phyloP scores from a whole-genome alignment of 2,329 filamentous ascomycete species.

The Lasiodiplodia hormozganensis region DNA sequence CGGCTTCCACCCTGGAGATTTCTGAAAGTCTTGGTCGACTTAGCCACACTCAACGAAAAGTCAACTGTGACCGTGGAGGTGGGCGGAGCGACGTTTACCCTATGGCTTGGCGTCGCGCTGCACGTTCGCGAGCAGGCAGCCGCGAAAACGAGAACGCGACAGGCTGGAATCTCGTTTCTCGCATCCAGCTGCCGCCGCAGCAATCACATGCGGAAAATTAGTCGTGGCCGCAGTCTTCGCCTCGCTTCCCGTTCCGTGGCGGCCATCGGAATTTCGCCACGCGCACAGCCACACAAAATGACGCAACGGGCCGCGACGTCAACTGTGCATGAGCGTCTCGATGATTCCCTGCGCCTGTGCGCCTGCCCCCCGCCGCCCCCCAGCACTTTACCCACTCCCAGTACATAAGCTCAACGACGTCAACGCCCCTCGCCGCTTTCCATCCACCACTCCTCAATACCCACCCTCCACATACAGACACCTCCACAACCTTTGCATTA shows the following conservation, averaged over 20 bases:
- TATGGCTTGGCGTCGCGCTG: conserved; percentile 4
- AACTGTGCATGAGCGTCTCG: conserved; percentile 7
- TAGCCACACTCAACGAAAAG: conserved; percentile 21
- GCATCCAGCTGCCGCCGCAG: background rate
- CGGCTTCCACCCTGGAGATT: background rate
- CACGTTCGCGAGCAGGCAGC: conserved; percentile 16
- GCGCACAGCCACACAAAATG: conserved; percentile 20
- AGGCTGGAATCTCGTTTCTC: conserved; percentile 15
- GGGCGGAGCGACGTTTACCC: conserved; percentile 6
- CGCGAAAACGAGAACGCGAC: conserved; percentile 13
- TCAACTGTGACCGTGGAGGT: background rate
- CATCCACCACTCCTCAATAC: background rate
- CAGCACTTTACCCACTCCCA: conserved; percentile 10
- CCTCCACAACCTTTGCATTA: conserved; percentile 5
- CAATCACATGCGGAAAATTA: conserved; percentile 10
- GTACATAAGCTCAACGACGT: conserved; percentile 25
- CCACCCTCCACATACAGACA: background rate
- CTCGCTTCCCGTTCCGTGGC: background rate
- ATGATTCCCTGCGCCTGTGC: conserved; percentile 22
- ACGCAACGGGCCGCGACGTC: conserved; percentile 18
- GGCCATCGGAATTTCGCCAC: conserved; percentile 6
- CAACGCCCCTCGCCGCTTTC: conserved; percentile 13
- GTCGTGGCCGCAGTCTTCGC: conserved; percentile 7
- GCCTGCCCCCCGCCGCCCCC: conserved; percentile 10
- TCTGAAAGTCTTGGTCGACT: background rate